Evolutionary conservation across 2,329 filamentous ascomycete genomes (phyloP).

Genomic region (Ophiostoma fasciatum): DNA sequence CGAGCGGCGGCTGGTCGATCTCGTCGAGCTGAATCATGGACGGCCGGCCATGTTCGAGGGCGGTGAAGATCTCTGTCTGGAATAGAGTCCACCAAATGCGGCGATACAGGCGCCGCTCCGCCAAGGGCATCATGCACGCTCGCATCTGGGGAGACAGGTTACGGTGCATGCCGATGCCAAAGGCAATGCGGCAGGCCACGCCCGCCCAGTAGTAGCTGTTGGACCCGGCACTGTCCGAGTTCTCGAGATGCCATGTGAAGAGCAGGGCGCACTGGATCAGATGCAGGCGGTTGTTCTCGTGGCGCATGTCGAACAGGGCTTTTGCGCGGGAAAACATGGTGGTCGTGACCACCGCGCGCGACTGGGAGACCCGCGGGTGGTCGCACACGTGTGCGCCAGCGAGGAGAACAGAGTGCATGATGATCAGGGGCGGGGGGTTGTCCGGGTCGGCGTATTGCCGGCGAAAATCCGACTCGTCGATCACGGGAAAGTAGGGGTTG

Average conservation of each 20-base stretch:
- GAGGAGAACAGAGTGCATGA: background rate
- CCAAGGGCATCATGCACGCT: conserved; percentile 11
- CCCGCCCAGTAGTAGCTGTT: background rate
- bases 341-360: background rate
- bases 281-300: background rate
- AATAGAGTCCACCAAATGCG: conserved; percentile 22
- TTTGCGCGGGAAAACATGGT: background rate
- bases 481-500: background rate
- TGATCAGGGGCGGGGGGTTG: background rate
- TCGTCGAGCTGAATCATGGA: conserved; percentile 37
- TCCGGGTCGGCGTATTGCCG: background rate
- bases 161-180: background rate
- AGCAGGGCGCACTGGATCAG: background rate
- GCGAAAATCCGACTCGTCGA: background rate
- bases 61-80: conserved; percentile 23
- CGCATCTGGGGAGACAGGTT: background rate
- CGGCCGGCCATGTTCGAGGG: conserved; percentile 31
- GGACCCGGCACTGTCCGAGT: background rate
- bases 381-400: background rate
- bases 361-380: background rate
- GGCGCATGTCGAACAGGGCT: background rate
- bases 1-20: conserved; percentile 31
- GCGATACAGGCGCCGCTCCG: conserved; percentile 12
- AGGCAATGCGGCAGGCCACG: background rate
- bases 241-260: background rate